A percentile compares a stretch with the other conserved stretches of the same genome.
Evolutionary conservation across 805 yeast species (phyloP).

Genomic region (Starmerella powellii): DNA sequence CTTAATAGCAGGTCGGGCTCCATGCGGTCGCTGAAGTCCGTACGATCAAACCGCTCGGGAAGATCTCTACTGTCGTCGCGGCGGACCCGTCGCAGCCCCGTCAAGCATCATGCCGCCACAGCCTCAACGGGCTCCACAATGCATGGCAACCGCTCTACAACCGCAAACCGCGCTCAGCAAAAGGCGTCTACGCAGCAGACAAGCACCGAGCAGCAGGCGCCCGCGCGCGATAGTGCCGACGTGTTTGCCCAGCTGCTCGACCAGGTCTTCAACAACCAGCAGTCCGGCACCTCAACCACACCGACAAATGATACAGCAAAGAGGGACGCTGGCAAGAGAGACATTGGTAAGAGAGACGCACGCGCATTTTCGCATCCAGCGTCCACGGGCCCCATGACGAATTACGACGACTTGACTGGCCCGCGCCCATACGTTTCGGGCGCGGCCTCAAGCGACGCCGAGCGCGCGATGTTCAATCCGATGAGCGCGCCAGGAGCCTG

Average conservation of each 20-base stretch:
- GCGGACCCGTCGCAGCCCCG: constrained; percentile 11
- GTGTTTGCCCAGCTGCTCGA: constrained; percentile 28
- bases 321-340: no score
- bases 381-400: no score
- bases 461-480: no score
- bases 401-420: no score
- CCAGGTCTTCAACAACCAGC: constrained; percentile 23
- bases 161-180: no score
- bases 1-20: constrained; percentile 12
- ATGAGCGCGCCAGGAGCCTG: no score
- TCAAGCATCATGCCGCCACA: constrained; percentile 7
- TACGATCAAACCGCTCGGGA: constrained; percentile 14
- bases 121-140: background rate
- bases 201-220: background rate
- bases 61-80: constrained; percentile 9
- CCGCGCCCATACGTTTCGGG: no score
- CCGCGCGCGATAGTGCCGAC: constrained; percentile 10
- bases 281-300: background rate
- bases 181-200: background rate
- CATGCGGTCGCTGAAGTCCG: constrained; percentile 13
- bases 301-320: no score
- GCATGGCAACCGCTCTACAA: no score
- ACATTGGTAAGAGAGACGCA: no score
- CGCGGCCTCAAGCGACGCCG: no score
- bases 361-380: no score